Evolutionary conservation across 2,329 filamentous ascomycete species (phyloP).

Genomic region (Ascocoryne sarcoides): DNA sequence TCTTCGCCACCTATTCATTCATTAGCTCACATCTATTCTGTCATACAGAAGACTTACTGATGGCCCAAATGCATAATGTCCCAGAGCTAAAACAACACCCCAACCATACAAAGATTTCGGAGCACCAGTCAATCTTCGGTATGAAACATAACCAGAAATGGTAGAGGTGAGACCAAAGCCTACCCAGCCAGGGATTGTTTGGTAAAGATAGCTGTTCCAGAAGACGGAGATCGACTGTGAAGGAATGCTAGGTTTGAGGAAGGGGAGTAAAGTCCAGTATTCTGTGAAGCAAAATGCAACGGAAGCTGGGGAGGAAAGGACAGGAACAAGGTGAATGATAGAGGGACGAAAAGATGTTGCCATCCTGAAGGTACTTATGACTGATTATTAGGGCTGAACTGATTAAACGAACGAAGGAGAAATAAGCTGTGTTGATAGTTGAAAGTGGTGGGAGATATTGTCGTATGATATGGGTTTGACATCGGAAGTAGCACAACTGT

Average conservation of each 20-base stretch:
- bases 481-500: no score
- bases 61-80: slow-evolving; percentile 9
- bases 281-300: slow-evolving; percentile 10
- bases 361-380: slow-evolving; percentile 1
- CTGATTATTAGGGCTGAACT: no score
- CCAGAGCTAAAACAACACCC: slow-evolving; percentile 8
- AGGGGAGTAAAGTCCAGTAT: slow-evolving; percentile 11
- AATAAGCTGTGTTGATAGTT: no score
- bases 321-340: slow-evolving; percentile 6
- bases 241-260: slow-evolving; percentile 7
- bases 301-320: slow-evolving; percentile 11
- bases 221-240: slow-evolving; percentile 5
- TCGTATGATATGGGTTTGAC: no score
- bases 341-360: not conserved
- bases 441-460: no score
- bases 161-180: slow-evolving; percentile 8
- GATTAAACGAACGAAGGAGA: no score
- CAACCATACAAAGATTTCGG: slow-evolving; percentile 8
- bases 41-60: not conserved
- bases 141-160: slow-evolving; percentile 3
- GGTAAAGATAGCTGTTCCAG: slow-evolving; percentile 9
- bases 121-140: not conserved
- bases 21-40: not conserved
- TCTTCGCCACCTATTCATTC: slow-evolving; percentile 3
- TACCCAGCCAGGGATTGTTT: slow-evolving; percentile 5